Evolutionary conservation across 2,329 filamentous ascomycete species (phyloP), one percentile per base, ranked within the genome.

Genomic region (Aspergillus tamarii): DNA sequence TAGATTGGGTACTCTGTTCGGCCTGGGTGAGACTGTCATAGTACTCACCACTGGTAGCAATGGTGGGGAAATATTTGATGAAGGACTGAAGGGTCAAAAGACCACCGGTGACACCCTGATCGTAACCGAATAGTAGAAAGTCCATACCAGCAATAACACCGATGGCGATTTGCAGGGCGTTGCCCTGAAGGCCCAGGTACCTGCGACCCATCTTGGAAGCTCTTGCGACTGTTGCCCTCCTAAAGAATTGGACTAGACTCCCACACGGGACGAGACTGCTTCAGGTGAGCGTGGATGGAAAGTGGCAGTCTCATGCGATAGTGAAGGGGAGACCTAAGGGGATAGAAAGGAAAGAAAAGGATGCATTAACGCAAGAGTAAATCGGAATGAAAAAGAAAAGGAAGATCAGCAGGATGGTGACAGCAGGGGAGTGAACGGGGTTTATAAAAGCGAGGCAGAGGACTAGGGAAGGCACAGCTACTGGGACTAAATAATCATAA

Each of bases 71-170:
- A 55, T 76, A 75, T 48, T 73, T 76, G 50, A 74, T 70, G 67
- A 83, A 83, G 0, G 77, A 78, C 0, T 73, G 60, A 6, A 82
- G 72, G 8, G 77, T 80, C 57, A 83, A 72, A 4, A 83, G 74
- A 59, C 80, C 81, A 53, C 81, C 80, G 32, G 80, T 79, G 7
- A 82, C 80, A 73, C 79, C 80, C 69, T 74, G 76, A 64, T 78
- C 78, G 65, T 80, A 80, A 56, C 70, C 70, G 21, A 72, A 72
- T 1, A 80, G 72, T 65, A 78, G 59, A 63, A 78, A 78, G 64
- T 81, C 80, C 64, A 80, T 73, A 48, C 80, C 80, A 36, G 81
- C 81, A 64, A 82, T 76, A 16, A 81, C 61, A 32, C 78, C 78
- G 66, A 83, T 80, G 54, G 79, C 80, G 34, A 81, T 68, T 61